Percentiles rank a stretch among this genome's conserved stretches.
These are phyloP conservation scores for Penicillium griseofulvum DNA, from an alignment of 2,329 filamentous ascomycete species.

Conservation along the genomic window DNA sequence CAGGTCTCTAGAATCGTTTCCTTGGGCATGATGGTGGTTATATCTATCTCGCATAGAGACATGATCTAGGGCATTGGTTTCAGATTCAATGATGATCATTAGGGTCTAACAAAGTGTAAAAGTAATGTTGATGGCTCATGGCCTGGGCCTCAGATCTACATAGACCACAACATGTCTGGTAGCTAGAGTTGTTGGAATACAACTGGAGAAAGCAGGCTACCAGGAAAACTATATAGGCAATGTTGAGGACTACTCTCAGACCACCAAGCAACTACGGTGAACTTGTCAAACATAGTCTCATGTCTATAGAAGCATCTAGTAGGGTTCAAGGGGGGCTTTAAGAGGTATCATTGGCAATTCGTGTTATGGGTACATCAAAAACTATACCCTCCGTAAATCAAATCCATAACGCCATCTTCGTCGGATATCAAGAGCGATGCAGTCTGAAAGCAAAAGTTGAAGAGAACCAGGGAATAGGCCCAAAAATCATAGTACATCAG, in stretches of 20 bases:
- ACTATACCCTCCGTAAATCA: not conserved
- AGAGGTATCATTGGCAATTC: slow-evolving; percentile 5
- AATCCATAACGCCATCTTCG: slow-evolving; percentile 2
- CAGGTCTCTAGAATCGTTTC: not conserved
- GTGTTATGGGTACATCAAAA: not conserved
- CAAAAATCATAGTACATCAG: slow-evolving; percentile 17
- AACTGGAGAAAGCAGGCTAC: not conserved
- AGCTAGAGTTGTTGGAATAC: not conserved
- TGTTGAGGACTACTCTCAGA: not conserved
- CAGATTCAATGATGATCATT: not conserved
- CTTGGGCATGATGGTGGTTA: not conserved
- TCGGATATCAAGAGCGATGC: slow-evolving; percentile 8
- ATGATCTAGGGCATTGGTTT: not conserved
- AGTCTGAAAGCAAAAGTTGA: slow-evolving; percentile 1
- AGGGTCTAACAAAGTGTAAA: not conserved
- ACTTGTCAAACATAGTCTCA: not conserved
- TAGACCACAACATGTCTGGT: not conserved
- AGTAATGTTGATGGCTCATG: not conserved
- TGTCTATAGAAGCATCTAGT: not conserved
- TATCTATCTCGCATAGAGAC: not conserved
- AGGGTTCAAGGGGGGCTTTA: not conserved
- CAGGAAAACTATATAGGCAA: not conserved
- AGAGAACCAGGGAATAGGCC: slow-evolving; percentile 4
- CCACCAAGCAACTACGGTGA: not conserved
- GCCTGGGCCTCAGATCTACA: not conserved